phyloP scores from a whole-genome alignment of 192 early-diverging fungal genomes.

The Mortierella hygrophila region DNA sequence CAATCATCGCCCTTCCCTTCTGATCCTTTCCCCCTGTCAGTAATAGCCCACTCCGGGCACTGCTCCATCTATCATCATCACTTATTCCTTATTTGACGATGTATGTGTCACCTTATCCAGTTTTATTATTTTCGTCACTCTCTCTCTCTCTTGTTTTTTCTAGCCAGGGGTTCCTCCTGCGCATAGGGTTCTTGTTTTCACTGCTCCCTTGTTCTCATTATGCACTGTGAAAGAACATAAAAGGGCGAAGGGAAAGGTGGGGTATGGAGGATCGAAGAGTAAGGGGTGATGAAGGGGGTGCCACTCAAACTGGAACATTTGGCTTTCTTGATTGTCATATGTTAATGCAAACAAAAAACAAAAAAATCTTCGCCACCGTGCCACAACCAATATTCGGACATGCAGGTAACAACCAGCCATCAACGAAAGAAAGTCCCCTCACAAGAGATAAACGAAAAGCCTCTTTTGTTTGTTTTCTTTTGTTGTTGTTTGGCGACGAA shows the following conservation, averaged over 20 bases:
- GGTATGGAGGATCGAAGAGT: neutral
- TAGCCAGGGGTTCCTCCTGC: neutral
- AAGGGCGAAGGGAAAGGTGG: neutral
- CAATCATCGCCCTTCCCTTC: constrained; percentile 2
- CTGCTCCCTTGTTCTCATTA: neutral
- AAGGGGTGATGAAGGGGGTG: neutral
- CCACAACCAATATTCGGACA: neutral
- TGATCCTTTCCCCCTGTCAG: neutral
- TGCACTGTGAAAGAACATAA: neutral
- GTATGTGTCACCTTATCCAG: constrained; percentile 3
- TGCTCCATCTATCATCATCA: neutral
- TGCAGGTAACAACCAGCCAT: neutral
- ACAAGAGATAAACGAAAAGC: neutral
- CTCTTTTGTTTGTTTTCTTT: neutral
- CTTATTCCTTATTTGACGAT: neutral
- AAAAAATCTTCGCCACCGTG: neutral
- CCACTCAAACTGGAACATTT: neutral
- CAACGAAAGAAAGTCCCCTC: neutral
- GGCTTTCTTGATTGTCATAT: neutral
- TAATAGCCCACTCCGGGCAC: neutral
- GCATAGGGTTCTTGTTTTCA: neutral
- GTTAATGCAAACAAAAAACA: neutral
- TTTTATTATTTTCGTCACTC: neutral
- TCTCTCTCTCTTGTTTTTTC: neutral
- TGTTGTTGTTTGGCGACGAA: neutral